Base-by-base conservation (phyloP, 768 basidiomycete genomes). In the Lactarius tabidus region DNA sequence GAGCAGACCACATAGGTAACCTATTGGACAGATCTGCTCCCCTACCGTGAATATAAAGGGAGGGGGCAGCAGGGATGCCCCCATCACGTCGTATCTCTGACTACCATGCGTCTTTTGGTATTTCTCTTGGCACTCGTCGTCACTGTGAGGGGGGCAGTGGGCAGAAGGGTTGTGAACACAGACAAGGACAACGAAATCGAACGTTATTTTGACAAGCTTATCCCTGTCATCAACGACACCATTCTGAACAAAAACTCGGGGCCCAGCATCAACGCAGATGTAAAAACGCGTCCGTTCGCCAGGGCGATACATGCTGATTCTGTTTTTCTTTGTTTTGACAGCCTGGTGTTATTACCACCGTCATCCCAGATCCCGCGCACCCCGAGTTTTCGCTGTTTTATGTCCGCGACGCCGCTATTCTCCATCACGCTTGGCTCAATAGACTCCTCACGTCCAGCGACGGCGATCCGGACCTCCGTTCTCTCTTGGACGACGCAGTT, bases 391-490 rank as follows among this genome's bases (percentile, higher is more conserved):
- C 18, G 2, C 43, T 51, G 18, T 66, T 48, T 55, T 66, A 55
- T 53, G 18, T 66, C 56, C 62, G 65, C 39, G 65, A 66, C 52
- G 60, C 29, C 20, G 62, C 60, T 33, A 55, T 54, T 23, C n/a
- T 62, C 33, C 57, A 66, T 23, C 35, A 66, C 26, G 41, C 55
- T 6, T 66, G 65, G 65, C 60, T 66, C 29, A 41, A 66, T 29
- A 35, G 57, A 10, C 60, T 66, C 18, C 28, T 26, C 35, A 36
- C 35, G 23, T 23, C 28, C 7, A n/a, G 43, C 26, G 65, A 62
- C 18, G 48, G 57, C 35, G 17, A 36, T 36, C 29, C 18, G 45
- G 20, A 23, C 18, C 59, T 66, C n/a, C 65, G 60, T 20, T n/a
- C 54, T 14, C 45, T 66, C n/a, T 14, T 66, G 6, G 65, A 63